Percentiles rank a stretch among this genome's conserved stretches.
These are phyloP conservation scores for Lipomyces anomalus DNA, from an alignment of 805 yeast genomes.

Conservation along the genomic window DNA sequence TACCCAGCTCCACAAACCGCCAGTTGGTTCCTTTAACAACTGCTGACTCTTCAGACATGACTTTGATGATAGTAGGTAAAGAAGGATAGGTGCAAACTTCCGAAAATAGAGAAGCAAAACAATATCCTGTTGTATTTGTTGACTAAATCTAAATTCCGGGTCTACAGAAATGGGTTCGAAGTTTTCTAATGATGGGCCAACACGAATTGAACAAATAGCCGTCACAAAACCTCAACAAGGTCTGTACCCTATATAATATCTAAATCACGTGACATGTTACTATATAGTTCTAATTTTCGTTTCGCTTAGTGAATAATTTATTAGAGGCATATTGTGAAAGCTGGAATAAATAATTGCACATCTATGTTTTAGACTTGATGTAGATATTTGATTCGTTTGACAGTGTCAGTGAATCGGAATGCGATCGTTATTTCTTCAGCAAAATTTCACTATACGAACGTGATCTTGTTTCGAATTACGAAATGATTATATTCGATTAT, in stretches of 20 bases:
- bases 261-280: no score
- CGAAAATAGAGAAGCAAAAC: neutral
- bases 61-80: conserved; percentile 21
- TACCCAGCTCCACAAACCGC: conserved; percentile 99
- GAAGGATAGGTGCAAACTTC: neutral
- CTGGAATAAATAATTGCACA: neutral
- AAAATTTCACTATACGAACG: no score
- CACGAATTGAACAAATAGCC: conserved; percentile 26
- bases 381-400: no score
- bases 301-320: no score
- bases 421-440: no score
- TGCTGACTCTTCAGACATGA: conserved; percentile 64
- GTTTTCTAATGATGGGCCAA: conserved; percentile 27
- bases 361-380: neutral
- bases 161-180: conserved; percentile 1
- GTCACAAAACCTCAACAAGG: conserved; percentile 1
- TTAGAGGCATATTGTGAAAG: no score
- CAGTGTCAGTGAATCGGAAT: no score
- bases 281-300: no score
- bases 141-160: conserved; percentile 1
- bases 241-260: no score
- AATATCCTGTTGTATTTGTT: neutral
- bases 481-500: no score
- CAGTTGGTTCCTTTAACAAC: conserved; percentile 93
- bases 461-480: no score